A percentile compares a stretch with the other conserved stretches of the same genome.
Evolutionary conservation across 2,329 filamentous ascomycete species (phyloP).

Genomic region (Xylaria sp.): DNA sequence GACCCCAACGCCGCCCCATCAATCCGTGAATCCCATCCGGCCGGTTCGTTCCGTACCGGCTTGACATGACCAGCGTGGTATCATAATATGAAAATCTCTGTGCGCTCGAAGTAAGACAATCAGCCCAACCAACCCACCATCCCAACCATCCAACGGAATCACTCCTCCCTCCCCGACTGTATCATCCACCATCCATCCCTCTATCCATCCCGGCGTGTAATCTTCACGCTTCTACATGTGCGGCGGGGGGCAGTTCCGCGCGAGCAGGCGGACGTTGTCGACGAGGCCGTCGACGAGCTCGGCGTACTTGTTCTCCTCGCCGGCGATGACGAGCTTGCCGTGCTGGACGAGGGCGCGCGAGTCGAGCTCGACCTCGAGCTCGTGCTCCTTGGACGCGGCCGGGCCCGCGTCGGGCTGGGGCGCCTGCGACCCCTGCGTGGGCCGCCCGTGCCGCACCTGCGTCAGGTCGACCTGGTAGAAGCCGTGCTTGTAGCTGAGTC

Average conservation of each 20-base stretch:
- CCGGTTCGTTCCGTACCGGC: too few species aligned
- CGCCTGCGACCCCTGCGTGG: slow-evolving; percentile 48
- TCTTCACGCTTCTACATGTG: slow-evolving; percentile 10
- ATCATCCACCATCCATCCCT: too few species aligned
- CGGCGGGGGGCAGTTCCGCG: slow-evolving; percentile 36
- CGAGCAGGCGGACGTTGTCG: slow-evolving; percentile 69
- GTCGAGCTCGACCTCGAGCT: slow-evolving; percentile 79
- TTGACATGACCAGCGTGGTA: too few species aligned
- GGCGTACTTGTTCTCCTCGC: slow-evolving; percentile 62
- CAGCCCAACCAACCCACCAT: too few species aligned
- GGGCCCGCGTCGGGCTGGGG: slow-evolving; percentile 43
- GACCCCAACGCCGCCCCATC: too few species aligned
- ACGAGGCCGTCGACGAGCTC: slow-evolving; percentile 73
- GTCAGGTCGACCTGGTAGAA: slow-evolving; percentile 91
- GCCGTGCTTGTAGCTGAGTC: slow-evolving; percentile 86
- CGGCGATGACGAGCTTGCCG: slow-evolving; percentile 56
- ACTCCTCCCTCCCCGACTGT: too few species aligned
- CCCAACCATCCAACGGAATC: too few species aligned
- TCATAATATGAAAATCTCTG: too few species aligned
- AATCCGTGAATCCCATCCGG: too few species aligned
- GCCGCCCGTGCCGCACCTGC: slow-evolving; percentile 68
- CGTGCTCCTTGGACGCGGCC: slow-evolving; percentile 68
- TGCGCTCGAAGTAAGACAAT: too few species aligned
- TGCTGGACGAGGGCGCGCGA: slow-evolving; percentile 66
- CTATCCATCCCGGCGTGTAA: too few species aligned